Evolutionary conservation across 768 basidiomycete genomes (phyloP), one percentile per base, ranked within the genome.

Genomic region (Trametopsis cervina): DNA sequence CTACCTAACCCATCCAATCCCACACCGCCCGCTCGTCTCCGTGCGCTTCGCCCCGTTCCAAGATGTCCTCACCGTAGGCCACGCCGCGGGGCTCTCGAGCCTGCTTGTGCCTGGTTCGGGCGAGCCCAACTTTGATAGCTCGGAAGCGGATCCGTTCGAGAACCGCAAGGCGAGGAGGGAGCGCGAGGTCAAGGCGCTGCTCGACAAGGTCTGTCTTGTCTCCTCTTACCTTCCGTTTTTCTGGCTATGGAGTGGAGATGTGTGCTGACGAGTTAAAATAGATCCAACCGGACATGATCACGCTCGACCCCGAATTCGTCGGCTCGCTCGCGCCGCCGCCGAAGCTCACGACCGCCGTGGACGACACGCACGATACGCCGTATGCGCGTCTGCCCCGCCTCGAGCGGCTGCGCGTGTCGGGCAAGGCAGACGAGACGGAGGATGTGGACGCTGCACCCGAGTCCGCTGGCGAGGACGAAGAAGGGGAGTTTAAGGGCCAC

Each of bases 101-200:
- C 76, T 98, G 43, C 73, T 98, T 46, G 84, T 98, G 0, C 96
- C 96, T 0, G 95, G 95, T 22, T 70, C 83, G 7, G 96, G 95
- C 26, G 94, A 98, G 64, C 81, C 94, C 40, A 93, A 96, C 72
- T 95, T 93, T 63, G 96, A 99, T 60, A 88, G 85, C 49, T 64
- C 75, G 12, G 96, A 98, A 64, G 89, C 91, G 0, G 94, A 99
- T 77, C 92, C 94, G 2, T 97, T 87, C 69, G 95, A 99, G 66
- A 78, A 83, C 59, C 81, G 77, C 63, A 83, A 80, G 53, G 74
- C 86, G 18, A 68, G 92, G 49, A 74, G 89, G 46, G 96, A 98
- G 69, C 75, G 89, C 48, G 96, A 98, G 65, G 91, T 98, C 58
- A 84, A 88, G 63, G 77, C 74, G 38, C 76, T 99, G 11, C 69